Evolutionary conservation across 140 eudicot species (phyloP), one percentile per base, ranked within the genome.

Genomic region (Flaveria floridana): DNA sequence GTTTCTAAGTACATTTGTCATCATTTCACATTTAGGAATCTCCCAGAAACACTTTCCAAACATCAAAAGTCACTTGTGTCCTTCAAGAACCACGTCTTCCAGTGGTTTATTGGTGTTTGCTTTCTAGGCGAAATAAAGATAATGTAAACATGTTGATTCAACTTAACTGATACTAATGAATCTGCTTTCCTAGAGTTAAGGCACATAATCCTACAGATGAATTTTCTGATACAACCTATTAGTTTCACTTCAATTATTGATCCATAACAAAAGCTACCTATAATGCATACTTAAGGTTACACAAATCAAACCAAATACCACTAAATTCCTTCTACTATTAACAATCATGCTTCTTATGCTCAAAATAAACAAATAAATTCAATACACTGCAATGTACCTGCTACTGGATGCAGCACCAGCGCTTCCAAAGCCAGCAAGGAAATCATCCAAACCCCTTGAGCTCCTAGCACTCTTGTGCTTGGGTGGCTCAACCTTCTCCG

Each of bases 391-490:
- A 23, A 55, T 8, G 68, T 86, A 91, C 96, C 97, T 89, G 86
- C 69, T 79, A 70, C 52, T 68, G 39, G 68, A 78, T 30, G 73
- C 75, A 26, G 84, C 62, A 81, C 74, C 75, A 59, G 70, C 66
- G 34, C 83, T 83, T 47, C 96, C 96, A 81, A 91, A 85, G 4
- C 95, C 97, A 53, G 89, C 84, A 51, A 92, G 65, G 83, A 92
- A 76, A 83, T 87, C 96, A 84, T 92, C 95, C 5, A 89, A 92
- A 42, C 87, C 96, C 28, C 78, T 68, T 2, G 85, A 16, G 76
- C 77, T 84, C 79, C 65, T 88, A 56, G 37, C 63, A 34, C 66
- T 68, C 80, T 80, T 87, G 7, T 61, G 71, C 77, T 79, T 58
- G 23, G 26, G 20, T 14, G 16, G 58, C 41, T 53, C 85, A 0